Percentiles rank a stretch among this genome's conserved stretches.
These are phyloP conservation scores for Podospora tetraspora DNA, from an alignment of 495 filamentous ascomycete species.

Conservation along the genomic window DNA sequence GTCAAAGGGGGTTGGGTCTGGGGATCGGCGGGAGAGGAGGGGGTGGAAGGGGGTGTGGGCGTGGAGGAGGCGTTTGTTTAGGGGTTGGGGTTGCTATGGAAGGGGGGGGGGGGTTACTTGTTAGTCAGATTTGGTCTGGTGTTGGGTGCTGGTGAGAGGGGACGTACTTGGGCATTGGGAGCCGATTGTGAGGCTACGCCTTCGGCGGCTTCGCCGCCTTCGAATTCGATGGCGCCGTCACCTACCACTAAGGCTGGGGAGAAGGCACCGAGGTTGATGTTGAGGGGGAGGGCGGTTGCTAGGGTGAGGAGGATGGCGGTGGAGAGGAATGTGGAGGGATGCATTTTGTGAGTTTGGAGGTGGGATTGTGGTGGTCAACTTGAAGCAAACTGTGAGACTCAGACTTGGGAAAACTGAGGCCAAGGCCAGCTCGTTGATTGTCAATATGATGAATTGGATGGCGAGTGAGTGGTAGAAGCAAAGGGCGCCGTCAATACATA, in stretches of 20 bases:
- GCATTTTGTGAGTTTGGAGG: slow-evolving; percentile 16
- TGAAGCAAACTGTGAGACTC: no score
- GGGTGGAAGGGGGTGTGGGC: background rate
- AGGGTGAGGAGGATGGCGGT: slow-evolving; percentile 13
- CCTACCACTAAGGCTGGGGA: slow-evolving; percentile 54
- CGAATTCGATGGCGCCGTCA: slow-evolving; percentile 53
- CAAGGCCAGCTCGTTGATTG: background rate
- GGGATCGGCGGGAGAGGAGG: background rate
- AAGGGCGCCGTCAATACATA: background rate
- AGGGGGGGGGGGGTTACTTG: background rate
- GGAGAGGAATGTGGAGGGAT: slow-evolving; percentile 16
- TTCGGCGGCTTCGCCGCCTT: slow-evolving; percentile 29
- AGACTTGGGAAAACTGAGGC: no score
- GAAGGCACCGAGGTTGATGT: slow-evolving; percentile 57
- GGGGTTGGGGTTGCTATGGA: background rate
- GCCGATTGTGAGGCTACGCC: slow-evolving; percentile 10
- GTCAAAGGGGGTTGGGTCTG: background rate
- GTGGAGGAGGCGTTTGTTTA: background rate
- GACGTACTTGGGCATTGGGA: background rate
- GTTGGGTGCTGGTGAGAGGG: background rate
- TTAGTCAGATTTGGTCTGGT: background rate
- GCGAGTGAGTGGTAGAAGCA: no score
- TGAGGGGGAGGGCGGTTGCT: slow-evolving; percentile 35
- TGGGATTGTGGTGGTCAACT: background rate
- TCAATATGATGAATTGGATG: no score